Conservation (phyloP, 768 basidiomycete species). For the Galerina marginata region DNA sequence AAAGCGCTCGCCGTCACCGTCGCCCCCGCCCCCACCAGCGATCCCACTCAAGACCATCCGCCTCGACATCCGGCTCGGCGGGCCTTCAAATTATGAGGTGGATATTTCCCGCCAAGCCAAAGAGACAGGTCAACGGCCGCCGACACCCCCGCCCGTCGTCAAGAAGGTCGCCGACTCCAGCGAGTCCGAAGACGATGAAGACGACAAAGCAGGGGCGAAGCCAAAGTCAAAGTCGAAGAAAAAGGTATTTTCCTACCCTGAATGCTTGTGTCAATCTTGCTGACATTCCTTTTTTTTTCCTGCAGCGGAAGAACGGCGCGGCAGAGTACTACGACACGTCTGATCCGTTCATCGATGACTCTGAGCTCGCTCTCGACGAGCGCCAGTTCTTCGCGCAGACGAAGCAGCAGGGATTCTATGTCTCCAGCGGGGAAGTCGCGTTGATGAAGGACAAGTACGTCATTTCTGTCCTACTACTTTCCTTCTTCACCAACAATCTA, state of each 20-base stretch:
- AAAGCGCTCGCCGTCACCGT: constrained; percentile 48
- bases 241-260: constrained; percentile 39
- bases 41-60: constrained; percentile 68
- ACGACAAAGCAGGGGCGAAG: constrained; percentile 37
- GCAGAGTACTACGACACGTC: constrained; percentile 88
- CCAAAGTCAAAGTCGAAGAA: constrained; percentile 30
- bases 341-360: constrained; percentile 98
- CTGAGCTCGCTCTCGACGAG: constrained; percentile 88
- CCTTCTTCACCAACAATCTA: not conserved
- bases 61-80: constrained; percentile 71
- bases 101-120: constrained; percentile 64
- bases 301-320: constrained; percentile 50
- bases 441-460: constrained; percentile 77
- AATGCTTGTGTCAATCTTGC: constrained; percentile 1
- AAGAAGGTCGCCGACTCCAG: constrained; percentile 51
- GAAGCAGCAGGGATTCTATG: constrained; percentile 92
- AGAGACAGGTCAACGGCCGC: constrained; percentile 66
- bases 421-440: constrained; percentile 87
- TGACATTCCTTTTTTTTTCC: not conserved
- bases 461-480: constrained; percentile 9
- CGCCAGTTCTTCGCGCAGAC: constrained; percentile 91
- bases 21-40: constrained; percentile 62
- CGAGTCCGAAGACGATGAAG: constrained; percentile 60
- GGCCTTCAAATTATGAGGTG: constrained; percentile 77
- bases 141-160: constrained; percentile 55